phyloP scores from a whole-genome alignment of 768 basidiomycete genomes.

The Russula foetens region DNA sequence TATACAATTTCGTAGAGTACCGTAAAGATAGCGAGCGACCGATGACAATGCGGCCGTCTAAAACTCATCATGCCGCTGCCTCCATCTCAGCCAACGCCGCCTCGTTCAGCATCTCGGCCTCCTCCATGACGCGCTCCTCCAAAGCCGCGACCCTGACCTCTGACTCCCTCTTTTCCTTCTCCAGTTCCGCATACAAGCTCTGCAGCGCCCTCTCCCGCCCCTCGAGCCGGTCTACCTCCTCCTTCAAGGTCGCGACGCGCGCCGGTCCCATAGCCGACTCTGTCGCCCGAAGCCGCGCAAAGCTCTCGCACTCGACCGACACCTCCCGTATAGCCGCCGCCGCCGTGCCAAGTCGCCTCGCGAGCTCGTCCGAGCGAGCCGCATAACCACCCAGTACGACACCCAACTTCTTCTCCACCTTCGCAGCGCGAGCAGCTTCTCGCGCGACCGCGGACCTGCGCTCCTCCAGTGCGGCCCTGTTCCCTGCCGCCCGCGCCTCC shows the following conservation, averaged over 20 bases:
- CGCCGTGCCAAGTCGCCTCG: constrained; percentile 52
- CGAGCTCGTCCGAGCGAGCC: constrained; percentile 57
- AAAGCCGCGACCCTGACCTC: constrained; percentile 49
- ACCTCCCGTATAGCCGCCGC: constrained; percentile 64
- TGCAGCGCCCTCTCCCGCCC: constrained; percentile 73
- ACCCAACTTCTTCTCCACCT: constrained; percentile 85
- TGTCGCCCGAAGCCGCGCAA: constrained; percentile 58
- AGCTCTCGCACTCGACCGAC: constrained; percentile 71
- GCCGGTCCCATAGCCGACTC: constrained; percentile 74
- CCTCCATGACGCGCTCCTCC: constrained; percentile 83
- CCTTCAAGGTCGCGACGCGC: constrained; percentile 67
- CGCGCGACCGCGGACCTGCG: constrained; percentile 65
- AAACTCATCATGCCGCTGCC: not conserved
- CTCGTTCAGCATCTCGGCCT: constrained; percentile 77
- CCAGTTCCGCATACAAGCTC: constrained; percentile 75
- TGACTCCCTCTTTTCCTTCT: constrained; percentile 55
- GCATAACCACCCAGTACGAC: constrained; percentile 90
- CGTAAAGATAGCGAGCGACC: not conserved
- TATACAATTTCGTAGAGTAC: not conserved
- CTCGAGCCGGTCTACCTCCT: constrained; percentile 80
- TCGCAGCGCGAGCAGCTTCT: constrained; percentile 73
- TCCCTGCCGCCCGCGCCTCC: constrained; percentile 57
- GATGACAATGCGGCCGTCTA: not conserved
- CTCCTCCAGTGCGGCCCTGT: constrained; percentile 49
- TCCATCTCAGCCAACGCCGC: constrained; percentile 63